Evolutionary conservation across 768 basidiomycete species (phyloP), one percentile per base, ranked within the genome.

Genomic region (Boletus subparvulus): DNA sequence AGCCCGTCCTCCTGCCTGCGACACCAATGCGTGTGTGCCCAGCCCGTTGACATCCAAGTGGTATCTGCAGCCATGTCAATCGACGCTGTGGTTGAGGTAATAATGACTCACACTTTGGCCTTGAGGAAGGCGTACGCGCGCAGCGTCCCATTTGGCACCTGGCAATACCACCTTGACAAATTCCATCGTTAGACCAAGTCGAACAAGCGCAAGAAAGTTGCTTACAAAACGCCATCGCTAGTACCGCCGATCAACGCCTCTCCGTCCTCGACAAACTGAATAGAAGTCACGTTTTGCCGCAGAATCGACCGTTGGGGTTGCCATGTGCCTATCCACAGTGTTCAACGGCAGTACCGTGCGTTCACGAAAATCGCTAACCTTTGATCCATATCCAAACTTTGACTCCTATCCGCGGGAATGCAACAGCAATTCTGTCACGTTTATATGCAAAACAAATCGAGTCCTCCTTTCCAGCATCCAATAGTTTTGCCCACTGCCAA

Each of bases 221-320:
- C 84, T 54, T 69, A 88, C 87, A 89, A 62, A 19, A 84, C 83
- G 12, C 87, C 87, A 61, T 89, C 87, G 51, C 77, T 78, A 30
- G 88, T 88, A 2, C 86, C 88, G 1, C 88, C 87, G 24, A 89
- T 72, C 44, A 89, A 71, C 47, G 82, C 84, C 37, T 77, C 76
- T 0, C 87, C 88, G 33, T 82, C 82, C 24, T 84, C 80, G 10
- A 87, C 75, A 64, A 89, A 88, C 61, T 75, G 77, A 55, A 89
- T 77, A 4, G 81, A 78, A 9, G 84, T 85, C 46, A 88, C 84
- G 52, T 86, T 84, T 59, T 81, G 82, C 50, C 86, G 79, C 52
- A 80, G 61, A 53, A 89, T 87, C 46, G 85, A 80, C 52, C 86
- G 78, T 56, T 88, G 85, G 1, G 77, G 69, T 57, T 82, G 79